Base-by-base conservation (phyloP, 805 yeast genomes). In the Zygoascus bituminiphila region DNA sequence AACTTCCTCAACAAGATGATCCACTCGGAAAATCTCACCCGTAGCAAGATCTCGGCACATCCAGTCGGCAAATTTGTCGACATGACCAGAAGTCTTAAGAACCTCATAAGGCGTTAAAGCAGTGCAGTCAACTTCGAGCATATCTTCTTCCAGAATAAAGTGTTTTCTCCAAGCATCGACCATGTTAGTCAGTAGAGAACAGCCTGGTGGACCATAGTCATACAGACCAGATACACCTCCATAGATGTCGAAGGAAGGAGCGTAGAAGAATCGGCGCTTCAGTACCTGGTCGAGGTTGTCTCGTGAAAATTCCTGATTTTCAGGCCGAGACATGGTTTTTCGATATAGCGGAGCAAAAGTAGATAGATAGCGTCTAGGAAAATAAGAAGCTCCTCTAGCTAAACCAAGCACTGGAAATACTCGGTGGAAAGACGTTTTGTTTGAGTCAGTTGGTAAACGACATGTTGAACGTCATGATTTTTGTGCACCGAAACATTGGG, bases 141-240 rank as follows among this genome's bases (percentile, higher is more conserved):
- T 93, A 64, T 93, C 98, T 73, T 93, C 99, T 71, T 93, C 98
- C 57, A 94, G 74, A 53, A 93, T 82, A 67, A 93, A 93, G 71
- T 93, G 99, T 68, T 89, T 91, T 75, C 98, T 84, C 98, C 98
- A 93, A 44, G 79, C 76, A 63, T 94, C 99, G 53, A 93, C 74
- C 54, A 93, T 77, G 68, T 93, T 91, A 61, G 97, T 95, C 74
- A 91, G 98, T 70, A 93, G 79, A 10, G 98, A 94, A 74, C 98
- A 91, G 54, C 98, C 98, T 66, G 98, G 97, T 54, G 99, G 99
- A 72, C 99, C 99, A 65, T 89, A 93, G 68, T 93, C 99, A 68
- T 87, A 93, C 51, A 93, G 76, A 57, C 99, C 99, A 44, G 96
- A 86, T 42, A 93, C 98, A 68, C 98, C 98, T 58, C 98, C 98